Evolutionary conservation across 148 eudicot species (phyloP), one percentile per base, ranked within the genome.

Genomic region (Pouteria glomerata): DNA sequence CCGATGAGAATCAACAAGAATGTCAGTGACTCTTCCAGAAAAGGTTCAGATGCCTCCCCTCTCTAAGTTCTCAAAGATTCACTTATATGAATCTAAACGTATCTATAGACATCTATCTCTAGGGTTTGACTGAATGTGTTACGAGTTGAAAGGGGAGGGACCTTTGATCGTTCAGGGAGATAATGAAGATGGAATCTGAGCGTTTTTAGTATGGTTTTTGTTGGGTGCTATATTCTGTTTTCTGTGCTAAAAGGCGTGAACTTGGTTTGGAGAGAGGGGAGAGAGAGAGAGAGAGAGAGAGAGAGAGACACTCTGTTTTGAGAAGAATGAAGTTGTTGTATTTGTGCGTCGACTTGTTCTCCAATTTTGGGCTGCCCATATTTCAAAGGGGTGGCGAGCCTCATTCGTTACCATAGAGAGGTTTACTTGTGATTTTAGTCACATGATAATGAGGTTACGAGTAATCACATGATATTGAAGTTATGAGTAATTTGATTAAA

Each of bases 271-370:
- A 51, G 2, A 5, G 23, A 51, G 23, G 21, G 0, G 62, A 13
- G 62, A 57, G 35, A 57, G 33, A 14, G 69, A 18, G 56, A 45
- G 69, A 15, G 56, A 26, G 51, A 42, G 68, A 63, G 67, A 63
- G 67, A 37, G 44, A 23, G 18, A 23, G 63, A 59, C 2, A 30
- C 4, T 31, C 6, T 14, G 37, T 4, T 58, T 1, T 15, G 37
- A 31, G 39, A 15, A 11, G 37, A 58, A 29, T 11, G 26, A 5
- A 19, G 31, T 56, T 30, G 3, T 45, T 13, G 24, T 3, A 51
- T 8, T 16, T 2, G 14, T 13, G 44, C 44, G 5, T 10, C 44
- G 10, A 39, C 44, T 5, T 39, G 10, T 39, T 10, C 44, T 4
- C 0, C 44, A 39, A 4, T 39, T 39, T 39, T 39, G n/a, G n/a